Evolutionary conservation across 2,329 filamentous ascomycete species (phyloP).

Genomic region (Trichoderma sp.): DNA sequence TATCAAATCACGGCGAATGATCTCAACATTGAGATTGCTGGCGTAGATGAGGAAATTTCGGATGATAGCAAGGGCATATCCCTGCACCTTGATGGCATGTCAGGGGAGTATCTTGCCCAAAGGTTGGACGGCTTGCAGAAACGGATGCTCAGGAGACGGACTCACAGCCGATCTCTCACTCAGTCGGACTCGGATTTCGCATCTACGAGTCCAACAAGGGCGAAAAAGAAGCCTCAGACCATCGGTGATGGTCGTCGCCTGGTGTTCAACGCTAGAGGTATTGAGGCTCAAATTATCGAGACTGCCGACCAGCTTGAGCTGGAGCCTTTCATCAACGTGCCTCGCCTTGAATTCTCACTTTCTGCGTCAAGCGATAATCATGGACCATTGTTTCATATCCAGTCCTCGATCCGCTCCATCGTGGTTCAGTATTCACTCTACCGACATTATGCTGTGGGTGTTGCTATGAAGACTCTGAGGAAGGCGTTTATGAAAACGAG

Average conservation of each 20-base stretch:
- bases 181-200: slow-evolving; percentile 65
- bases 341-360: slow-evolving; percentile 81
- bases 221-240: slow-evolving; percentile 52
- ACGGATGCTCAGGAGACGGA: slow-evolving; percentile 62
- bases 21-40: slow-evolving; percentile 86
- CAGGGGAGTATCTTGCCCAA: slow-evolving; percentile 82
- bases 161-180: slow-evolving; percentile 67
- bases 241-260: slow-evolving; percentile 75
- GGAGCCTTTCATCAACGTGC: slow-evolving; percentile 82
- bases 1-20: slow-evolving; percentile 83
- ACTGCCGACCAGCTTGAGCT: slow-evolving; percentile 77
- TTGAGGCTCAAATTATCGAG: slow-evolving; percentile 91
- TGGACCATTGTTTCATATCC: slow-evolving; percentile 82
- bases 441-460: slow-evolving; percentile 82
- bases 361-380: slow-evolving; percentile 82
- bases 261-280: slow-evolving; percentile 72
- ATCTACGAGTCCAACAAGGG: slow-evolving; percentile 37
- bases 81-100: slow-evolving; percentile 83
- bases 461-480: slow-evolving; percentile 72
- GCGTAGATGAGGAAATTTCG: slow-evolving; percentile 79
- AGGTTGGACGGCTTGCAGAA: slow-evolving; percentile 63
- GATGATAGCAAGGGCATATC: slow-evolving; percentile 77
- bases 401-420: slow-evolving; percentile 74
- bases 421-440: slow-evolving; percentile 89
- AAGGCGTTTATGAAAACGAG: slow-evolving; percentile 62